Evolutionary conservation across 1,284 basidiomycete species (phyloP).

Genomic region (Sporisorium iseilematis-ciliati): DNA sequence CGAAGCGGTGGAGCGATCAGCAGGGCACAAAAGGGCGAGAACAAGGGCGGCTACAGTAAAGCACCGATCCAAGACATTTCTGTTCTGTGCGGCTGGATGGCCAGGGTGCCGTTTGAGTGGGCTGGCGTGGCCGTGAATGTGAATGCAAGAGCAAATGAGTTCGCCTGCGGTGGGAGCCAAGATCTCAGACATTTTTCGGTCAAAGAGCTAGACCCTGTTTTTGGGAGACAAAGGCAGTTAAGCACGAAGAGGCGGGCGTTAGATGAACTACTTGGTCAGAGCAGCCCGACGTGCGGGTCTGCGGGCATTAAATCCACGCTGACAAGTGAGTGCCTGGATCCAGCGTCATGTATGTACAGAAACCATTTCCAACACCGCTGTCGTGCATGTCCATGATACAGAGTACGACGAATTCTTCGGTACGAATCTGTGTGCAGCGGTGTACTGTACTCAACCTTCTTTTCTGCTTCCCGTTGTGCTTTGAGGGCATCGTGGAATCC

Average conservation of each 20-base stretch:
- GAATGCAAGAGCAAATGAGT: background rate
- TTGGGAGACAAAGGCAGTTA: background rate
- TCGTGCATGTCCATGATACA: background rate
- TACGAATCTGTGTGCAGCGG: background rate
- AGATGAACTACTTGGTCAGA: background rate
- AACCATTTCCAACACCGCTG: background rate
- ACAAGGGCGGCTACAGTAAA: too few relatives aligned
- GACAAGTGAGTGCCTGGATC: background rate
- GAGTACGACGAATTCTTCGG: background rate
- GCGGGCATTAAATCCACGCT: background rate
- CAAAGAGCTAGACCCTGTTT: constrained; percentile 5
- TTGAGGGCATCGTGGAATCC: too few relatives aligned
- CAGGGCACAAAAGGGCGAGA: too few relatives aligned
- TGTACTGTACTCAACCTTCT: background rate
- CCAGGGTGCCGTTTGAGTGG: too few relatives aligned
- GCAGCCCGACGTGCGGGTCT: constrained; percentile 3
- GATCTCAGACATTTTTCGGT: constrained; percentile 17
- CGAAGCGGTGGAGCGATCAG: too few relatives aligned
- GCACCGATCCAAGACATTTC: too few relatives aligned
- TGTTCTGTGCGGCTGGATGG: too few relatives aligned
- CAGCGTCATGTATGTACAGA: background rate
- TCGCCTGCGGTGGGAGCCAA: background rate
- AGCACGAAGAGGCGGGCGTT: constrained; percentile 1
- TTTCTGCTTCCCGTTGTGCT: background rate
- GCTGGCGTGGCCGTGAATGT: too few relatives aligned